These are phyloP conservation scores for Saturnispora hagleri DNA, from an alignment of 805 yeast genomes.

Conservation along the genomic window DNA sequence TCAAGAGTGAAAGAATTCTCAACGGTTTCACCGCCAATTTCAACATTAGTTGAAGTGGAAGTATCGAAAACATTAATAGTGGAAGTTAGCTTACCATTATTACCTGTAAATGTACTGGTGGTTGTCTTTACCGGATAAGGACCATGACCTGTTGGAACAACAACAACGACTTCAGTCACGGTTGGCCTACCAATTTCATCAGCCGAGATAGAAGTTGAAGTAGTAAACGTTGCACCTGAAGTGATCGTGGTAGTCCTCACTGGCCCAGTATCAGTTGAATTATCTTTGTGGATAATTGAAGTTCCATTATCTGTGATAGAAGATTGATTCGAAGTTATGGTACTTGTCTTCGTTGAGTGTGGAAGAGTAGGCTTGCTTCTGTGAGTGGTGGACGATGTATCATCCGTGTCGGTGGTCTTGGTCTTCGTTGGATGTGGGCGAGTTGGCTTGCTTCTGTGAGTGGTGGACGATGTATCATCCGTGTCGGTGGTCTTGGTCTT, in stretches of 20 bases:
- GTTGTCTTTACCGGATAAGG: not conserved
- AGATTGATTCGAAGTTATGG: not conserved
- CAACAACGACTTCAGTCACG: not conserved
- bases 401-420: not conserved
- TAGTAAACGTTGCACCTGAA: not conserved
- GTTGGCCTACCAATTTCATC: not conserved
- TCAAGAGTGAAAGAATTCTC: no score
- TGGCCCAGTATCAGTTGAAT: not conserved
- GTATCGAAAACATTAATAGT: not conserved
- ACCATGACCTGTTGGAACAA: not conserved
- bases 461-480: no score
- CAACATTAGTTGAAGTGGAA: not conserved
- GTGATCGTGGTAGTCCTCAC: not conserved
- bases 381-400: not conserved
- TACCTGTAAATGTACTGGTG: not conserved
- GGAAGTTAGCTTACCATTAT: not conserved
- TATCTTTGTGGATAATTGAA: not conserved
- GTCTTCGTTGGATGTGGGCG: not conserved
- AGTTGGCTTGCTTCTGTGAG: no score
- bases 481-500: no score
- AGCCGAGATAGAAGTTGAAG: not conserved
- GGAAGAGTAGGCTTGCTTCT: not conserved
- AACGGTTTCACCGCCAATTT: no score
- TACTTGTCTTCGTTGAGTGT: not conserved
- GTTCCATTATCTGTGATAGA: not conserved